These are phyloP conservation scores for Moricandia arvensis DNA, from an alignment of 345 rosid species.

Conservation along the genomic window DNA sequence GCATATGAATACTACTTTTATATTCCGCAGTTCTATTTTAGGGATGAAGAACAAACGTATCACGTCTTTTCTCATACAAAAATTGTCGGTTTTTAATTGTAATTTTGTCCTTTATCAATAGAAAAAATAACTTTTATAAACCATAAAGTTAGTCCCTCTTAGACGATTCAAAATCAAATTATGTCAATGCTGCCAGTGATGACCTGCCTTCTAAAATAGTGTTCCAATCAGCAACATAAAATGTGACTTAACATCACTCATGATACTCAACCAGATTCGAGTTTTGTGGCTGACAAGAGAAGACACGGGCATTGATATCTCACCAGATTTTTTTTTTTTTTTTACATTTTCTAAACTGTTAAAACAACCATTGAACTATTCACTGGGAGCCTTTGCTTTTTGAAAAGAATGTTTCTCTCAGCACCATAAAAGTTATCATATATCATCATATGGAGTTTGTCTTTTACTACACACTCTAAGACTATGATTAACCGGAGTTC, in stretches of 20 bases:
- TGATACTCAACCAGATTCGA: slow-evolving; percentile 3
- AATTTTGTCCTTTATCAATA: not conserved
- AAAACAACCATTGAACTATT: slow-evolving; percentile 20
- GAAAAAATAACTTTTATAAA: no score
- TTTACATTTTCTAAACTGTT: not conserved
- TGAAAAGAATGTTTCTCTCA: slow-evolving; percentile 40
- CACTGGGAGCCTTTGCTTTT: slow-evolving; percentile 33
- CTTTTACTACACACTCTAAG: slow-evolving; percentile 10
- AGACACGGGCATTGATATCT: slow-evolving; percentile 20
- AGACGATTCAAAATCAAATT: not conserved
- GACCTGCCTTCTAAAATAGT: not conserved
- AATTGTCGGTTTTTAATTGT: not conserved
- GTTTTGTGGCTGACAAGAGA: slow-evolving; percentile 29
- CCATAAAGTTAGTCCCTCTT: no score
- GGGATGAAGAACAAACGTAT: not conserved
- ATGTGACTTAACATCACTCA: not conserved
- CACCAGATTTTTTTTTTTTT: not conserved
- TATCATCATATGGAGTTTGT: slow-evolving; percentile 40
- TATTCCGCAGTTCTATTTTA: not conserved
- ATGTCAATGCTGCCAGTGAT: not conserved
- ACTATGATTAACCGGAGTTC: no score
- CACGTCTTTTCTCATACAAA: not conserved
- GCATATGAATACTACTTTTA: not conserved
- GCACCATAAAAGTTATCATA: slow-evolving; percentile 37
- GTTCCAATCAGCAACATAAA: slow-evolving; percentile 11